phyloP scores from a whole-genome alignment of 2,329 filamentous ascomycete genomes.

The Aureobasidium sp. region DNA sequence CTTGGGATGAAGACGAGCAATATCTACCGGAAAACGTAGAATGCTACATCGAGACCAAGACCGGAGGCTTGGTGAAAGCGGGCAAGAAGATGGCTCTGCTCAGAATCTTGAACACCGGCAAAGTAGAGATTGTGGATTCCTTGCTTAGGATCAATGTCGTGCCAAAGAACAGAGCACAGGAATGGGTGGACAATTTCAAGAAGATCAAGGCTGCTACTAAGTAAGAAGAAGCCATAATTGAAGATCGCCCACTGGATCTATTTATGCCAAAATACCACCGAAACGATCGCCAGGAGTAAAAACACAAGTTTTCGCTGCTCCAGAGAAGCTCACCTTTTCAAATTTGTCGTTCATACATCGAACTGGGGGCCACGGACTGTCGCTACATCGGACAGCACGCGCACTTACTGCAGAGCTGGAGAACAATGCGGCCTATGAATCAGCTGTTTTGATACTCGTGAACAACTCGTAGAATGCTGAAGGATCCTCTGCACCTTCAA shows the following conservation, averaged over 20 bases:
- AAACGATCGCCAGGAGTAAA: too few species aligned
- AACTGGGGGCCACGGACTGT: too few species aligned
- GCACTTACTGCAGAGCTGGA: too few species aligned
- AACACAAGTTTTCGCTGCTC: too few species aligned
- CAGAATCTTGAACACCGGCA: constrained; percentile 67
- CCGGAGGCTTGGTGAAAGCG: constrained; percentile 77
- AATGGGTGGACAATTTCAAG: constrained; percentile 85
- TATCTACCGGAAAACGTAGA: constrained; percentile 65
- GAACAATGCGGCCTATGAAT: too few species aligned
- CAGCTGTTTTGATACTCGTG: background rate
- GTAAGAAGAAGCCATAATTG: background rate
- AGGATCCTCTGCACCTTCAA: background rate
- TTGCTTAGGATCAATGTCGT: constrained; percentile 77
- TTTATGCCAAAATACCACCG: too few species aligned
- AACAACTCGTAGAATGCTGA: background rate
- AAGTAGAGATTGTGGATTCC: constrained; percentile 81
- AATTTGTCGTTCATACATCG: too few species aligned
- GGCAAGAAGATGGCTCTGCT: constrained; percentile 76
- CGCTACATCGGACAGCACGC: too few species aligned
- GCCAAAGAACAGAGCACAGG: constrained; percentile 59
- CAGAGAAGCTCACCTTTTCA: too few species aligned
- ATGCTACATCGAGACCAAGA: constrained; percentile 78
- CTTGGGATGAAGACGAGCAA: constrained; percentile 68
- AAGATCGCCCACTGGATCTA: too few species aligned
- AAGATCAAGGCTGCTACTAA: constrained; percentile 26